These are phyloP conservation scores for Penicillium nordicum DNA, from an alignment of 2,329 filamentous ascomycete genomes.

Conservation along the genomic window DNA sequence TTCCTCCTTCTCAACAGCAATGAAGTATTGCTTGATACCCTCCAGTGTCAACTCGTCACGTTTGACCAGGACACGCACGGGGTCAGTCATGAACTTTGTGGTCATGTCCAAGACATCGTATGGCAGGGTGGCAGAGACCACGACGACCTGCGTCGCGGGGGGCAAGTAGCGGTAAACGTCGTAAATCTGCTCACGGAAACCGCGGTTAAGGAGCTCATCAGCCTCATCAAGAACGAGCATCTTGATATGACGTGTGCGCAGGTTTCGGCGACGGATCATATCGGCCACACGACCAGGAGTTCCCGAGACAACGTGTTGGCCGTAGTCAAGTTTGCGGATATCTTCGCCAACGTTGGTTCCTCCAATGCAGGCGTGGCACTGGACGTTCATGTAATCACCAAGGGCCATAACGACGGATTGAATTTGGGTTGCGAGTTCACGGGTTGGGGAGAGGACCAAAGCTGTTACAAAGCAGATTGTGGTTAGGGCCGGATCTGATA, in stretches of 20 bases:
- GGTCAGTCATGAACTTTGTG: slow-evolving; percentile 99
- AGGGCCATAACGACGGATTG: slow-evolving; percentile 99
- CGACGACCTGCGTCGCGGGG: slow-evolving; percentile 96
- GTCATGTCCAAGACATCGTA: slow-evolving; percentile 99
- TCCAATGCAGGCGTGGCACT: slow-evolving; percentile 99
- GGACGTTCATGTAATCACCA: slow-evolving; percentile 98
- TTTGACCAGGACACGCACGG: slow-evolving; percentile 98
- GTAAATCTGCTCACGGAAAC: slow-evolving; percentile 99
- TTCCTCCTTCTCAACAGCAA: slow-evolving; percentile 99
- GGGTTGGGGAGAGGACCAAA: slow-evolving; percentile 86
- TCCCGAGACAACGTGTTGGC: slow-evolving; percentile 94
- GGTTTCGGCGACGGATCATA: slow-evolving; percentile 97
- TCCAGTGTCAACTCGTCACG: slow-evolving; percentile 99
- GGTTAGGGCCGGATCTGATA: slow-evolving; percentile 1
- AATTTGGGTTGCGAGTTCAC: slow-evolving; percentile 98
- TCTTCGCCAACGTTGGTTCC: slow-evolving; percentile 97
- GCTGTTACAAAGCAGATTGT: slow-evolving; percentile 46
- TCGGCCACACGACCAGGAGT: slow-evolving; percentile 98
- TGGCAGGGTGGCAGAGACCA: slow-evolving; percentile 97
- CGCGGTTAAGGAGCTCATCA: slow-evolving; percentile 95
- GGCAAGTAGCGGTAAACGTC: slow-evolving; percentile 99
- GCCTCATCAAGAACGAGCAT: slow-evolving; percentile 99
- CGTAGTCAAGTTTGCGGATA: slow-evolving; percentile 95
- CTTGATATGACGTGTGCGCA: slow-evolving; percentile 98
- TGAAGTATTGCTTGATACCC: slow-evolving; percentile 99